These are phyloP conservation scores for Farysia itapuensis DNA, from an alignment of 1,284 basidiomycete species.

Conservation along the genomic window DNA sequence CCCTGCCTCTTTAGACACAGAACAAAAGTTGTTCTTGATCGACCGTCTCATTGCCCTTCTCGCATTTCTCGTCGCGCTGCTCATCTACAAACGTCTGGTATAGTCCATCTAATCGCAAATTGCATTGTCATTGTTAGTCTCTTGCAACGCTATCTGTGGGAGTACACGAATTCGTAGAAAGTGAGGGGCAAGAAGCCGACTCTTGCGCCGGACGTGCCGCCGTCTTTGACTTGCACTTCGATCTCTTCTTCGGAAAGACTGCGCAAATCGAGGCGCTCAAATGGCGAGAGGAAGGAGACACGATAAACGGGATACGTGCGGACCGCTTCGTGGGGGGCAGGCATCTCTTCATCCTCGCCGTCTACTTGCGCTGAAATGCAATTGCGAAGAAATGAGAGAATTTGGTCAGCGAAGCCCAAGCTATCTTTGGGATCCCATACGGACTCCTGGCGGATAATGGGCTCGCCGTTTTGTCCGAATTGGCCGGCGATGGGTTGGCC, in stretches of 20 bases:
- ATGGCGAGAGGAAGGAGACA: slow-evolving; percentile 38
- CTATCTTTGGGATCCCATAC: slow-evolving; percentile 77
- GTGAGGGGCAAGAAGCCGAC: slow-evolving; percentile 37
- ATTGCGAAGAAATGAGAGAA: slow-evolving; percentile 67
- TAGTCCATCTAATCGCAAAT: too few relatives aligned
- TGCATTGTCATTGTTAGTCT: too few relatives aligned
- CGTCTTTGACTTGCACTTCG: slow-evolving; percentile 21
- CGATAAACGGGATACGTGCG: slow-evolving; percentile 40
- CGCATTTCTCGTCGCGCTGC: slow-evolving; percentile 21
- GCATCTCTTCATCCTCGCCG: not conserved
- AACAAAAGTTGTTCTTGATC: slow-evolving; percentile 22
- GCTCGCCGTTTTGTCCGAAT: slow-evolving; percentile 68
- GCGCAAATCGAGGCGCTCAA: slow-evolving; percentile 12
- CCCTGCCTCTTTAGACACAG: slow-evolving; percentile 1
- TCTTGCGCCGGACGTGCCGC: slow-evolving; percentile 10
- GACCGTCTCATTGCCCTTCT: slow-evolving; percentile 36
- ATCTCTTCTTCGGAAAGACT: slow-evolving; percentile 10
- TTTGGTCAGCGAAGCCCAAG: slow-evolving; percentile 72
- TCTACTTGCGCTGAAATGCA: slow-evolving; percentile 5
- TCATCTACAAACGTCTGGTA: slow-evolving; percentile 28
- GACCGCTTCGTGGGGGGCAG: not conserved
- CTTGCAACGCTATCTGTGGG: too few relatives aligned
- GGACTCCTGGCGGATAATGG: slow-evolving; percentile 69
- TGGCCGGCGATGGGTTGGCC: slow-evolving; percentile 65
- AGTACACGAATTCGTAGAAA: slow-evolving; percentile 38